Evolutionary conservation across 257 asterid species (phyloP).

Genomic region (Solanum virginianum): DNA sequence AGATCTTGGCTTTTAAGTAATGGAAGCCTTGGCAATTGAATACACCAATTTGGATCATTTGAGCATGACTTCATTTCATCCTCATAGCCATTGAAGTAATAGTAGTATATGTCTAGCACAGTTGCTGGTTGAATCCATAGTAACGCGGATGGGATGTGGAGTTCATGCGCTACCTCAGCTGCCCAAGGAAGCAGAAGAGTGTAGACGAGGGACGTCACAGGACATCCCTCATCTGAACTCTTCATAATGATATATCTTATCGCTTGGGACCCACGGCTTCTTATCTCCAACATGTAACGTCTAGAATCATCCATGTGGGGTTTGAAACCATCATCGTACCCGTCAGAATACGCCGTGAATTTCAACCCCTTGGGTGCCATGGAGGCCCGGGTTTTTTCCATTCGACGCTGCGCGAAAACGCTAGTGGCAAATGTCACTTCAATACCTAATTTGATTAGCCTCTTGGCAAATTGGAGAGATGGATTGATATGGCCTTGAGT

Average conservation of each 20-base stretch:
- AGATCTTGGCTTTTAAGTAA: slow-evolving; percentile 5
- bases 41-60: slow-evolving; percentile 3
- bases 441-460: slow-evolving; percentile 2
- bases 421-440: slow-evolving; percentile 12
- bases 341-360: slow-evolving; percentile 8
- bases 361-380: not conserved
- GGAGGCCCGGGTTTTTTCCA: not conserved
- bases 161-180: slow-evolving; percentile 17
- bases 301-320: not conserved
- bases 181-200: slow-evolving; percentile 21
- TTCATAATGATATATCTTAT: slow-evolving; percentile 5
- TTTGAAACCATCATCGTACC: slow-evolving; percentile 11
- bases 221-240: not conserved
- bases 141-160: slow-evolving; percentile 19
- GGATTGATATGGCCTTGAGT: slow-evolving; percentile 29
- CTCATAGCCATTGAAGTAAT: slow-evolving; percentile 15
- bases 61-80: slow-evolving; percentile 3
- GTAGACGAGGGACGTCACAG: slow-evolving; percentile 14
- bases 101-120: slow-evolving; percentile 13
- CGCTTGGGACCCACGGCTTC: slow-evolving; percentile 1
- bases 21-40: slow-evolving; percentile 22
- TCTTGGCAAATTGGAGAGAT: slow-evolving; percentile 10
- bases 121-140: slow-evolving; percentile 32
- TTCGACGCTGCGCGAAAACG: not conserved
- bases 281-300: slow-evolving; percentile 5